Percentiles rank a stretch among this genome's conserved stretches.
phyloP scores from a whole-genome alignment of 768 basidiomycete species.

The Hypholoma sublateritium region DNA sequence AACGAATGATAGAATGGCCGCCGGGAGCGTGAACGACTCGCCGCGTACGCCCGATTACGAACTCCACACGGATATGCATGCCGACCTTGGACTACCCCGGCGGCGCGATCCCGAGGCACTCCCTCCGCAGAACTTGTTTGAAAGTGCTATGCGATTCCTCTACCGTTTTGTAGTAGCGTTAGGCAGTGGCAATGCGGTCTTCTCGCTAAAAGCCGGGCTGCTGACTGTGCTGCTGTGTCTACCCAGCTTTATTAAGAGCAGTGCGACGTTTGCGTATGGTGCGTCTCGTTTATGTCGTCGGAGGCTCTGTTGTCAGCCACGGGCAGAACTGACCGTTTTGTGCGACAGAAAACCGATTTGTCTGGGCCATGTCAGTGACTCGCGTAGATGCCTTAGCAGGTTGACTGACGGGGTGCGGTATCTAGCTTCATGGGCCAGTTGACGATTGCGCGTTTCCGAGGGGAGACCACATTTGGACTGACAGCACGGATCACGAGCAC shows the following conservation, averaged over 20 bases:
- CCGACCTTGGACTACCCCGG: conserved; percentile 56
- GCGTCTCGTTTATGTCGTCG: not conserved
- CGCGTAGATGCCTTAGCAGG: too few relatives aligned
- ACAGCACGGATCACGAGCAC: conserved; percentile 62
- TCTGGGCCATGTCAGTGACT: conserved; percentile 65
- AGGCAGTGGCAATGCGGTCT: conserved; percentile 60
- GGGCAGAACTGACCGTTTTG: too few relatives aligned
- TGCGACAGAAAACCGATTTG: conserved; percentile 53
- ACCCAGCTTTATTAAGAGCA: conserved; percentile 55
- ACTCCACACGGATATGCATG: conserved; percentile 6
- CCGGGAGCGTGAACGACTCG: not conserved
- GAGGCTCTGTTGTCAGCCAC: not conserved
- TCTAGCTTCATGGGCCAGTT: conserved; percentile 76
- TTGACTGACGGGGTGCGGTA: too few relatives aligned
- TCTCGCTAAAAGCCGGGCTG: conserved; percentile 69
- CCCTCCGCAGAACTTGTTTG: conserved; percentile 62
- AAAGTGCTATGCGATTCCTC: conserved; percentile 45
- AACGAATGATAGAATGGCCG: conserved; percentile 14
- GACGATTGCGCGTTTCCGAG: conserved; percentile 68
- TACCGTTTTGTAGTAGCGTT: conserved; percentile 41
- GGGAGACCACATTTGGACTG: conserved; percentile 72
- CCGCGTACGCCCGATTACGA: not conserved
- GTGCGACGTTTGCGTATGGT: conserved; percentile 43
- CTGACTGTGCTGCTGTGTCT: conserved; percentile 59
- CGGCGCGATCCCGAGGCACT: conserved; percentile 74